Percentiles rank a stretch among this genome's conserved stretches.
phyloP scores from a whole-genome alignment of 1,284 basidiomycete genomes.

The Papiliotrema laurentii region DNA sequence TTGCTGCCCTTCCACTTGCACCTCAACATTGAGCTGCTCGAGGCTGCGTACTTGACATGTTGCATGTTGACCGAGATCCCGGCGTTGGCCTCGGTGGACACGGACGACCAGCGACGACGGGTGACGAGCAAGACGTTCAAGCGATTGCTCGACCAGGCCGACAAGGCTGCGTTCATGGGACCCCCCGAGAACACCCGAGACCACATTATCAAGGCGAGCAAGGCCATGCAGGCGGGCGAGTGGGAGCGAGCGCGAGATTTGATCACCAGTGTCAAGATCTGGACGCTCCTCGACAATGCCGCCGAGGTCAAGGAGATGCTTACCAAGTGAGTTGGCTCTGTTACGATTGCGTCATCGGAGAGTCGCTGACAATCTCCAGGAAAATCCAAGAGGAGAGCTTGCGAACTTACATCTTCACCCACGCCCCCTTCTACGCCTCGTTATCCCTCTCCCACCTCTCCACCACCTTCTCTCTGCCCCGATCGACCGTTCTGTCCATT shows the following conservation, averaged over 20 bases:
- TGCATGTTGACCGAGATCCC: conserved; percentile 99
- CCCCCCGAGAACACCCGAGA: conserved; percentile 98
- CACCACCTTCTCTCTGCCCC: conserved; percentile 77
- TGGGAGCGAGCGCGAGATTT: conserved; percentile 95
- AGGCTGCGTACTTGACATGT: conserved; percentile 94
- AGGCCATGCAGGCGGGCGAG: conserved; percentile 91
- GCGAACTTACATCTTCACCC: conserved; percentile 97
- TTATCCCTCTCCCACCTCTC: conserved; percentile 83
- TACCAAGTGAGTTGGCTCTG: conserved; percentile 60
- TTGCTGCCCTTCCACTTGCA: conserved; percentile 99
- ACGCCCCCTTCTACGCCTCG: conserved; percentile 88
- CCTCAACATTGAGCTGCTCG: conserved; percentile 96
- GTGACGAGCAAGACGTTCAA: conserved; percentile 93
- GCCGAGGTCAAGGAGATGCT: conserved; percentile 90
- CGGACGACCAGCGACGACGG: conserved; percentile 87
- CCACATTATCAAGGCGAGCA: conserved; percentile 99
- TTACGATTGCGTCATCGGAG: neutral
- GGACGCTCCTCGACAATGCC: conserved; percentile 90
- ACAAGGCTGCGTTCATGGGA: conserved; percentile 95
- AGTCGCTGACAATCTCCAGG: conserved; percentile 48
- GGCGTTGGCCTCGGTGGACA: conserved; percentile 86
- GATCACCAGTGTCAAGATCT: conserved; percentile 94
- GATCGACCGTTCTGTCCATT: conserved; percentile 78
- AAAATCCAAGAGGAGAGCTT: conserved; percentile 98
- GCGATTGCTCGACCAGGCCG: conserved; percentile 91